Conservation (phyloP, 2,329 filamentous ascomycete species). For the Dothidotthia symphoricarpi region DNA sequence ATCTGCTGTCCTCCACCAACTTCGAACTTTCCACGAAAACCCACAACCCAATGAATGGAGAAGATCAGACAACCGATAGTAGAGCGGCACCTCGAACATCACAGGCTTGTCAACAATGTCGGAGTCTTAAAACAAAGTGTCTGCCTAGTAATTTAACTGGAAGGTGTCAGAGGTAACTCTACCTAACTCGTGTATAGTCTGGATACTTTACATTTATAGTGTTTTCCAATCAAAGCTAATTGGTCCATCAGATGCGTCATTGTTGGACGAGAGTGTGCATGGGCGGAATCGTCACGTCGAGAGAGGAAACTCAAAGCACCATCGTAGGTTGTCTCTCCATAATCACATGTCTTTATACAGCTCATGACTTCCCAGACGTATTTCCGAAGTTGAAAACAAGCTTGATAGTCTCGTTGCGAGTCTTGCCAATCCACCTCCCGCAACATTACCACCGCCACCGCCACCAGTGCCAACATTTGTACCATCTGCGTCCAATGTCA, state of each 20-base stretch:
- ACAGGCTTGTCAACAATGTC: conserved; percentile 37
- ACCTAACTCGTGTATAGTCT: not conserved
- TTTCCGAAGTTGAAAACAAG: conserved; percentile 38
- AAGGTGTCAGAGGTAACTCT: conserved; percentile 31
- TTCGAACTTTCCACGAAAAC: too few species aligned
- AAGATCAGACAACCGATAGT: conserved; percentile 17
- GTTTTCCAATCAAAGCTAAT: conserved; percentile 3
- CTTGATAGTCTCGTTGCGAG: conserved; percentile 37
- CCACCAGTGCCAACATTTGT: not conserved
- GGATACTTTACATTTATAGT: not conserved
- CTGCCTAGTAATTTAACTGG: conserved; percentile 30
- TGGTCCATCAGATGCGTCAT: conserved; percentile 20
- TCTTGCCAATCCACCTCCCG: conserved; percentile 19
- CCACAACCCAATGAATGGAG: too few species aligned
- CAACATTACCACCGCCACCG: not conserved
- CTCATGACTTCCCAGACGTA: conserved; percentile 21
- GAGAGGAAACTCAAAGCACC: conserved; percentile 30
- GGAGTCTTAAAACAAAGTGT: conserved; percentile 36
- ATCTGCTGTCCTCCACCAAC: too few species aligned
- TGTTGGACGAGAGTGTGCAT: conserved; percentile 29
- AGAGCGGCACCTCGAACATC: conserved; percentile 20
- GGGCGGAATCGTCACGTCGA: conserved; percentile 33
- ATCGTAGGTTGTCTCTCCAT: conserved; percentile 26
- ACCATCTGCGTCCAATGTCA: not conserved
- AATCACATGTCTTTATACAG: not conserved